Evolutionary conservation across 2,329 filamentous ascomycete genomes (phyloP), one percentile per base, ranked within the genome.

Genomic region (Gyromitra esculenta): DNA sequence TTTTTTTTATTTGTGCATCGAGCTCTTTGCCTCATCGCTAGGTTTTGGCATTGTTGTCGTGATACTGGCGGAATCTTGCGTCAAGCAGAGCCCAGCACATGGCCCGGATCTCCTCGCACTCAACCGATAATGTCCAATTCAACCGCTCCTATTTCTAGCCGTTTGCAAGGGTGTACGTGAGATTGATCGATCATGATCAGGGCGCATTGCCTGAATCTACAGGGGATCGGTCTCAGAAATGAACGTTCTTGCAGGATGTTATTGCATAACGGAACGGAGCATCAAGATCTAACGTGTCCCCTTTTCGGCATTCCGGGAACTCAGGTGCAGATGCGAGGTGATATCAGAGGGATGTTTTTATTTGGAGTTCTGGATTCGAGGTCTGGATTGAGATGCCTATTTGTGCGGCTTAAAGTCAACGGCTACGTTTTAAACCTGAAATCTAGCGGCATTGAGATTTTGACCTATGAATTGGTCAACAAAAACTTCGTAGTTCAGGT

Each of bases 11-110:
- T 13, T 57, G n/a, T 35, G 52, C 13, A 45, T 59, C 35, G 43
- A 69, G 35, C 21, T 1, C 1, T 43, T 69, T 43, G 64, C 48
- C 39, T 39, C 21, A 21, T 56, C 9, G 39, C 8, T 5, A 7
- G 25, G 7, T n/a, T 41, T 41, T 62, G 31, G n/a, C n/a, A 25
- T 57, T 31, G 63, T 39, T 73, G 73, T 75, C 66, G 73, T 71
- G 73, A 75, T 75, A 45, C 39, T 41, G 52, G 50, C 7, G 13
- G 43, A 65, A 54, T 52, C 18, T 75, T 71, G 73, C 73, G 67
- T 75, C 54, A 57, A 37, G 48, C 7, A 52, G 54, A 62, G 8
- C 50, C 25, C 50, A 13, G 52, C 25, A 11, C 7, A 9, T 56
- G 21, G 8, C 31, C 54, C 21, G 35, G 56, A 59, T 59, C 31